A percentile compares a stretch with the other conserved stretches of the same genome.
Conservation (phyloP, 2,329 filamentous ascomycete species). For the Pyricularia pennisetigena region DNA sequence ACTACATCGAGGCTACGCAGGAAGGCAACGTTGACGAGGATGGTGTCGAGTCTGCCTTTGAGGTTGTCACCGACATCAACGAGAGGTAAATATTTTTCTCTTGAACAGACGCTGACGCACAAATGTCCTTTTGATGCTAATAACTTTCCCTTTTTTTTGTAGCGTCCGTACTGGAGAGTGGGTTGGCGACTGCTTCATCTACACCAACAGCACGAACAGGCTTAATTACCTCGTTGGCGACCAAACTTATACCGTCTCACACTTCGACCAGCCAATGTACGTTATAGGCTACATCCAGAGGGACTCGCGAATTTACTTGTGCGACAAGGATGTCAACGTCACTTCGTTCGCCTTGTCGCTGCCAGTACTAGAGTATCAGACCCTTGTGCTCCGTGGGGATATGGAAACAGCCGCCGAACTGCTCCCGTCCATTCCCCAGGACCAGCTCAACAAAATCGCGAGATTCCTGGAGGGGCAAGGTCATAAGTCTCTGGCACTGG, state of each 20-base stretch:
- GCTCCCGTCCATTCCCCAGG: constrained; percentile 72
- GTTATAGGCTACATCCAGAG: constrained; percentile 89
- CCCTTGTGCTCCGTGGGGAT: constrained; percentile 84
- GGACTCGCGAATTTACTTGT: constrained; percentile 89
- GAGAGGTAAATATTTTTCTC: constrained; percentile 53
- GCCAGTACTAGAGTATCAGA: constrained; percentile 93
- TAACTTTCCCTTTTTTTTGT: constrained; percentile 9
- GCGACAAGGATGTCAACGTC: constrained; percentile 89
- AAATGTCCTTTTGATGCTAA: constrained; percentile 10
- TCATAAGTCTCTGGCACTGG: constrained; percentile 88
- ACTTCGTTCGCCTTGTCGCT: constrained; percentile 87
- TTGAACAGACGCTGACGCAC: neutral
- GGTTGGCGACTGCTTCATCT: constrained; percentile 98
- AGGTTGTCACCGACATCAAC: constrained; percentile 90
- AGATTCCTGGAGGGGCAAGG: constrained; percentile 96
- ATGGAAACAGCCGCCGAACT: constrained; percentile 85
- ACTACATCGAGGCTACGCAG: constrained; percentile 75
- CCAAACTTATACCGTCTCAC: constrained; percentile 93
- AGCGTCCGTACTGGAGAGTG: constrained; percentile 91
- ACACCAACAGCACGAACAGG: constrained; percentile 93
- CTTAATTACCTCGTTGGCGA: constrained; percentile 97
- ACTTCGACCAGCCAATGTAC: constrained; percentile 95
- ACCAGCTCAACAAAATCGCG: constrained; percentile 96
- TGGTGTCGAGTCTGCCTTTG: constrained; percentile 91
- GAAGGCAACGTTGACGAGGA: constrained; percentile 76